These are phyloP conservation scores for Sclerotinia minor DNA, from an alignment of 2,329 filamentous ascomycete genomes.

Conservation along the genomic window DNA sequence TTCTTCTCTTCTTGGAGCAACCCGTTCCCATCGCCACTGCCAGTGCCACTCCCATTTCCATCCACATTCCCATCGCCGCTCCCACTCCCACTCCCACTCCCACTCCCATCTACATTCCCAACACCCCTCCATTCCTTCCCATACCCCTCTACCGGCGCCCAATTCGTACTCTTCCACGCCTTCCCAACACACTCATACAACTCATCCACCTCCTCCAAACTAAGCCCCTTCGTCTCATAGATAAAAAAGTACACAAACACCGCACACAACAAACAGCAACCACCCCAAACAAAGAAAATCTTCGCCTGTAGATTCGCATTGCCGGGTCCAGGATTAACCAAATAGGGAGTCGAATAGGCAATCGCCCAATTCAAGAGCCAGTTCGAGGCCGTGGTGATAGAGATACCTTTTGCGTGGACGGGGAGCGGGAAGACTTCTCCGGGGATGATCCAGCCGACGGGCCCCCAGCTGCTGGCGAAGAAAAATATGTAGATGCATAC, in stretches of 20 bases:
- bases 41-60: neutral
- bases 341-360: slow-evolving; percentile 69
- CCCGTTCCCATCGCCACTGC: neutral
- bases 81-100: too few relatives aligned
- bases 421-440: slow-evolving; percentile 85
- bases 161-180: slow-evolving; percentile 19
- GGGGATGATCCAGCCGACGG: slow-evolving; percentile 72
- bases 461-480: slow-evolving; percentile 23
- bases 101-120: neutral
- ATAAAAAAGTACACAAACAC: slow-evolving; percentile 59
- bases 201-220: slow-evolving; percentile 69
- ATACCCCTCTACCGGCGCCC: slow-evolving; percentile 12
- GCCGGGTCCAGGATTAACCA: slow-evolving; percentile 51
- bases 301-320: slow-evolving; percentile 40
- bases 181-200: slow-evolving; percentile 46
- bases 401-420: slow-evolving; percentile 67
- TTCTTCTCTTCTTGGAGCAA: neutral
- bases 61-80: neutral
- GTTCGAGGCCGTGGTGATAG: slow-evolving; percentile 81
- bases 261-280: slow-evolving; percentile 53
- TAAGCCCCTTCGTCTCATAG: slow-evolving; percentile 68
- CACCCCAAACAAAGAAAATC: slow-evolving; percentile 58
- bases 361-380: slow-evolving; percentile 82
- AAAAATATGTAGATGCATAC: slow-evolving; percentile 54
- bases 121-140: slow-evolving; percentile 2